Percentiles rank a stretch among this genome's conserved stretches.
Conservation (phyloP, 805 yeast species). For the Monosporozyma servazzii region DNA sequence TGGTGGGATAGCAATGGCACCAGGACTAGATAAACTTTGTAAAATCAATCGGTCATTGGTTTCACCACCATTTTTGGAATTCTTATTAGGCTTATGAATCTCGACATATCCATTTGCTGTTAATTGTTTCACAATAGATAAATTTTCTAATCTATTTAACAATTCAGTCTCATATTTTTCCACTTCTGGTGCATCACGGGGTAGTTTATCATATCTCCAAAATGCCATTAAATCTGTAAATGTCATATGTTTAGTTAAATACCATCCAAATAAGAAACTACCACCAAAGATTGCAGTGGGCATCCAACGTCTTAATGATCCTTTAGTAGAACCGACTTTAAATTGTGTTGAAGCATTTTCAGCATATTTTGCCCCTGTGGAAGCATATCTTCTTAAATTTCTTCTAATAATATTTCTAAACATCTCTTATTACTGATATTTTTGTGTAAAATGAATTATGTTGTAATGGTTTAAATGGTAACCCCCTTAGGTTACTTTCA, state of each 20-base stretch:
- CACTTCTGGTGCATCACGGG: constrained; percentile 24
- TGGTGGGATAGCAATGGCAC: constrained; percentile 72
- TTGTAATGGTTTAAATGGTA: neutral
- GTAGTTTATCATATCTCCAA: constrained; percentile 27
- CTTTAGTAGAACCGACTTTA: neutral
- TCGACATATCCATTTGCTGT: constrained; percentile 31
- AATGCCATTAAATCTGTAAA: constrained; percentile 29
- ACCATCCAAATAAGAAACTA: constrained; percentile 26
- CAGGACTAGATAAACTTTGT: constrained; percentile 55
- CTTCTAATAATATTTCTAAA: neutral
- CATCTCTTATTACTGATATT: neutral
- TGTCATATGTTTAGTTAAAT: constrained; percentile 28
- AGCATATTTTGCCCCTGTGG: neutral
- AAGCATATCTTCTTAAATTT: neutral
- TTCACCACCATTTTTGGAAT: constrained; percentile 2
- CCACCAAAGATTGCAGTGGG: constrained; percentile 23
- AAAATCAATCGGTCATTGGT: constrained; percentile 30
- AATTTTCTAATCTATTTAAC: constrained; percentile 38
- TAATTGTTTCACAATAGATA: constrained; percentile 46
- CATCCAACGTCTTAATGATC: constrained; percentile 14
- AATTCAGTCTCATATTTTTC: constrained; percentile 28
- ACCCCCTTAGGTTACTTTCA: neutral
- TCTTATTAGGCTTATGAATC: constrained; percentile 36
- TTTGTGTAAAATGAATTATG: neutral
- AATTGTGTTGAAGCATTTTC: neutral